Percentiles rank a stretch among this genome's conserved stretches.
phyloP scores from a whole-genome alignment of 345 rosid species.

The Trapa bicornis region DNA sequence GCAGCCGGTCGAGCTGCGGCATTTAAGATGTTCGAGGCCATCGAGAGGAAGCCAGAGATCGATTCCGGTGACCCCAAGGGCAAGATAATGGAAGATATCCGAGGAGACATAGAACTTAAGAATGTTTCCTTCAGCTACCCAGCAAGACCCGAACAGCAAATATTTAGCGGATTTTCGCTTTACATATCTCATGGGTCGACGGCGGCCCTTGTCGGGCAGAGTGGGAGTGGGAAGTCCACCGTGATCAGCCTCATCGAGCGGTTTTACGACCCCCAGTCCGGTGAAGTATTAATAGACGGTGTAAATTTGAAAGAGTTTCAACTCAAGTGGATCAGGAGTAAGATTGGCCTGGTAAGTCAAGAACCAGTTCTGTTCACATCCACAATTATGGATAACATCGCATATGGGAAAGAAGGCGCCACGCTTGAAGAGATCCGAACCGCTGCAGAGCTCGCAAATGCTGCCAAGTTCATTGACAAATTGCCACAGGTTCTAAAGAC shows the following conservation, averaged over 20 bases:
- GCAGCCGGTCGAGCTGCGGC: constrained; percentile 76
- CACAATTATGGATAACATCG: constrained; percentile 58
- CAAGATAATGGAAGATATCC: constrained; percentile 39
- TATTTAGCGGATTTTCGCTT: constrained; percentile 61
- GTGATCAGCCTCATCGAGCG: constrained; percentile 67
- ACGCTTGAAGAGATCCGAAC: constrained; percentile 55
- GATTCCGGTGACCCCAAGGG: constrained; percentile 51
- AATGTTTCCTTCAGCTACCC: constrained; percentile 67
- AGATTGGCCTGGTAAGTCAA: constrained; percentile 76
- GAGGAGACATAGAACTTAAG: constrained; percentile 53
- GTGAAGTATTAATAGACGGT: constrained; percentile 57
- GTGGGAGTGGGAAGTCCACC: constrained; percentile 88
- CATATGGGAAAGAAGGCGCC: constrained; percentile 65
- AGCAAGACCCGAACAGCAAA: constrained; percentile 59
- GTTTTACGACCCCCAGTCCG: constrained; percentile 67
- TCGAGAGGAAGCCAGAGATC: constrained; percentile 50
- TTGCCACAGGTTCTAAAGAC: constrained; percentile 38
- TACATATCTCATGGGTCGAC: constrained; percentile 50
- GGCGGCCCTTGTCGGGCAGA: constrained; percentile 73
- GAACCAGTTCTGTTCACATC: constrained; percentile 68
- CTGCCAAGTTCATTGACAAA: constrained; percentile 61
- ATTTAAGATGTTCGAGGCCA: constrained; percentile 69
- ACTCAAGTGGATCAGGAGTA: constrained; percentile 60
- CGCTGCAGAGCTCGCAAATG: constrained; percentile 70
- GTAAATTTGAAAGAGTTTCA: constrained; percentile 56